A percentile compares a stretch with the other conserved stretches of the same genome.
These are phyloP conservation scores for Ustilago esculenta DNA, from an alignment of 1,284 basidiomycete species.

Conservation along the genomic window DNA sequence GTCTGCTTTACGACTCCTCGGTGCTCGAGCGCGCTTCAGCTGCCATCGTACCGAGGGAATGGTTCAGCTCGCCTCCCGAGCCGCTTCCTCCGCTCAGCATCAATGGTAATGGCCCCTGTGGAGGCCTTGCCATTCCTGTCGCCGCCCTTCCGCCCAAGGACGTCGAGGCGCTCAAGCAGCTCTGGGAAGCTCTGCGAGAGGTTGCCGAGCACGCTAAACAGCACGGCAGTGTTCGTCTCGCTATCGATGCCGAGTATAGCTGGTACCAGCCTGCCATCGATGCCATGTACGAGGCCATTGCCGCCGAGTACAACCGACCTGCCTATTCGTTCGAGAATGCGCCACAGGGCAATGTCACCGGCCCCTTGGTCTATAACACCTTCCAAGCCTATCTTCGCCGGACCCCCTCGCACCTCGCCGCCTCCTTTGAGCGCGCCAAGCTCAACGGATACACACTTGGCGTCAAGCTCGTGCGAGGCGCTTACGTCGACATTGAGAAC, in stretches of 20 bases:
- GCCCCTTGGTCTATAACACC: constrained; percentile 60
- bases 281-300: constrained; percentile 59
- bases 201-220: constrained; percentile 45
- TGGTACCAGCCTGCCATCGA: constrained; percentile 64
- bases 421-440: constrained; percentile 77
- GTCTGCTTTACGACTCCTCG: constrained; percentile 51
- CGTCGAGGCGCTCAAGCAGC: constrained; percentile 50
- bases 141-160: constrained; percentile 48
- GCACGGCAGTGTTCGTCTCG: constrained; percentile 52
- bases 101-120: constrained; percentile 50
- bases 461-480: constrained; percentile 92
- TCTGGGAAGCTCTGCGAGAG: constrained; percentile 51
- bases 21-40: constrained; percentile 55
- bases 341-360: constrained; percentile 30
- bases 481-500: constrained; percentile 85
- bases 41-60: constrained; percentile 56
- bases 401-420: constrained; percentile 76
- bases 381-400: constrained; percentile 69
- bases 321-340: constrained; percentile 2
- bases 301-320: constrained; percentile 55
- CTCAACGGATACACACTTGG: constrained; percentile 81
- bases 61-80: constrained; percentile 54
- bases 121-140: constrained; percentile 53
- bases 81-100: constrained; percentile 47
- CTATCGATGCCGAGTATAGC: constrained; percentile 60